Evolutionary conservation across 169 alveolate genomes (phyloP).

Genomic region (Eimeria falciformis): DNA sequence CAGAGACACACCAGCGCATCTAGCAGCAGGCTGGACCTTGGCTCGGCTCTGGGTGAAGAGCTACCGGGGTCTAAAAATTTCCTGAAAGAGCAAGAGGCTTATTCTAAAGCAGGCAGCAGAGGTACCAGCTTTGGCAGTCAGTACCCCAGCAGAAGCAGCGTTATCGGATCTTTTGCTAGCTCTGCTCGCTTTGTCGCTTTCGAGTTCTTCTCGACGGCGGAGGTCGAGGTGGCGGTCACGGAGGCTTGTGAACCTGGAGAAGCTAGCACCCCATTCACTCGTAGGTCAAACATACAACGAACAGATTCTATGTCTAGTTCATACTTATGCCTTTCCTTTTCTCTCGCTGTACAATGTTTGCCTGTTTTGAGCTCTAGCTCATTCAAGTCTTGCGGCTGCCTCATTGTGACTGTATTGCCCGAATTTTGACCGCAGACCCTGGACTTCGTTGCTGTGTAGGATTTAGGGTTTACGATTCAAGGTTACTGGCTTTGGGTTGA

Average conservation of each 20-base stretch:
- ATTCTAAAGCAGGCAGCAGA: constrained; percentile 29
- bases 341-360: no score
- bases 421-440: no score
- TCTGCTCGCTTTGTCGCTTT: constrained; percentile 34
- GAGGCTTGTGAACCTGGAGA: constrained; percentile 5
- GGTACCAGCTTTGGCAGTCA: constrained; percentile 48
- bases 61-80: background rate
- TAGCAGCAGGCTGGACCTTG: constrained; percentile 43
- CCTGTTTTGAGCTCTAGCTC: no score
- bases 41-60: constrained; percentile 33
- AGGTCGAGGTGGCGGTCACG: constrained; percentile 9
- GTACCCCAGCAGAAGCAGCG: background rate
- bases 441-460: no score
- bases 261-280: background rate
- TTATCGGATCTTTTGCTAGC: background rate
- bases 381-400: no score
- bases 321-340: no score
- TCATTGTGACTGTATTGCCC: no score
- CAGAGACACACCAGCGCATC: constrained; percentile 55
- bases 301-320: no score
- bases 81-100: background rate
- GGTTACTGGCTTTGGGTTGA: no score
- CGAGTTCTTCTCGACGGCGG: constrained; percentile 43
- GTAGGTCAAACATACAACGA: no score
- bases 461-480: no score